Evolutionary conservation across 495 filamentous ascomycete species (phyloP).

Genomic region (Aspergillus sparsus): DNA sequence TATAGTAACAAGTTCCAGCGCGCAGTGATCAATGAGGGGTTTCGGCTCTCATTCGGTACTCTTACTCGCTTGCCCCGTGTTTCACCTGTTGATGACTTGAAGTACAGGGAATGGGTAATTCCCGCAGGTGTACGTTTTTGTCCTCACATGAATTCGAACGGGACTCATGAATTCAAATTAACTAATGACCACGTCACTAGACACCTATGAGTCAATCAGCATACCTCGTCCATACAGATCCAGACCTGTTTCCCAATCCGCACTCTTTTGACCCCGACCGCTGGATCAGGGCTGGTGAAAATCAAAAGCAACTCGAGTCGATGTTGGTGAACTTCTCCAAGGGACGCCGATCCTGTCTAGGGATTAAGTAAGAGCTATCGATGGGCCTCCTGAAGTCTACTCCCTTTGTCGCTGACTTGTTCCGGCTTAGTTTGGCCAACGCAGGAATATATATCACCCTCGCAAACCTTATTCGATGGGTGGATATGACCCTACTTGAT

Average conservation of each 20-base stretch:
- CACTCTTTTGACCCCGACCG: slow-evolving; percentile 43
- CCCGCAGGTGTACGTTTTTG: slow-evolving; percentile 21
- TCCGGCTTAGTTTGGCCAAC: too few species aligned
- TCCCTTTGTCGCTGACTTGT: too few species aligned
- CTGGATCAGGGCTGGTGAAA: slow-evolving; percentile 36
- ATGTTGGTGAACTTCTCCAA: slow-evolving; percentile 34
- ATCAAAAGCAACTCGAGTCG: slow-evolving; percentile 16
- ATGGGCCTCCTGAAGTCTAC: too few species aligned
- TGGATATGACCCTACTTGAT: too few species aligned
- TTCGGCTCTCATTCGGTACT: slow-evolving; percentile 43
- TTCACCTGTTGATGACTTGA: slow-evolving; percentile 31
- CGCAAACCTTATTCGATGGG: too few species aligned
- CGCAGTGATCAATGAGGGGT: slow-evolving; percentile 44
- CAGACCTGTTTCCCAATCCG: slow-evolving; percentile 43
- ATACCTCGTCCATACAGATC: slow-evolving; percentile 41
- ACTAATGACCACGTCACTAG: background rate
- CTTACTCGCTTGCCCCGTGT: slow-evolving; percentile 35
- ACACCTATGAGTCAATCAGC: slow-evolving; percentile 44
- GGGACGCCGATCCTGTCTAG: slow-evolving; percentile 30
- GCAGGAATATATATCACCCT: too few species aligned
- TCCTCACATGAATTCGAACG: too few species aligned
- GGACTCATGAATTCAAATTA: background rate
- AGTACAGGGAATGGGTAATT: slow-evolving; percentile 33
- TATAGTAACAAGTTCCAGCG: slow-evolving; percentile 14
- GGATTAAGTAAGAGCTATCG: slow-evolving; percentile 22